Percentiles rank a stretch among this genome's conserved stretches.
Conservation (phyloP, 2,329 filamentous ascomycete genomes). For the Cercospora sp. region DNA sequence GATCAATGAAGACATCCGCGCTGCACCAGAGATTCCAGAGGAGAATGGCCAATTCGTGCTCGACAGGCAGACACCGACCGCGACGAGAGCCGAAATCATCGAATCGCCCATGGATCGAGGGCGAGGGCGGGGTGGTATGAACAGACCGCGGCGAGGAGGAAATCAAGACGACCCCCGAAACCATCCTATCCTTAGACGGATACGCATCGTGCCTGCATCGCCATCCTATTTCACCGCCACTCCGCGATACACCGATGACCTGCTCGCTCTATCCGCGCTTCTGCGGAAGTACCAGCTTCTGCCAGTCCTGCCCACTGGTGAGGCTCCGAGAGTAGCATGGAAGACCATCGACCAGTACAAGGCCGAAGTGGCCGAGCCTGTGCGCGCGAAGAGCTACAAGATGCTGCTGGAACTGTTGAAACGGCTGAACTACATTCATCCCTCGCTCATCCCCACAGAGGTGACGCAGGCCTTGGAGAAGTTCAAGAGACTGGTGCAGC, state of each 20-base stretch:
- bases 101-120: conserved; percentile 11
- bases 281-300: conserved; percentile 70
- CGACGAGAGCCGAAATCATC: conserved; percentile 22
- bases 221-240: conserved; percentile 93
- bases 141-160: conserved; percentile 16
- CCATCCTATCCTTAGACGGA: conserved; percentile 34
- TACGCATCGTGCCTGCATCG: conserved; percentile 78
- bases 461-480: conserved; percentile 64
- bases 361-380: conserved; percentile 65
- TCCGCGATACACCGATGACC: conserved; percentile 81
- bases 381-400: conserved; percentile 76
- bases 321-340: conserved; percentile 77
- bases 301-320: conserved; percentile 64
- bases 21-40: conserved; percentile 24
- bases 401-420: conserved; percentile 74
- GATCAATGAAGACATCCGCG: conserved; percentile 31
- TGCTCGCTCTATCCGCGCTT: conserved; percentile 71
- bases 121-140: conserved; percentile 2
- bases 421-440: conserved; percentile 81
- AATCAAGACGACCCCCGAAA: conserved; percentile 16
- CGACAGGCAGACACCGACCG: background rate
- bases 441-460: conserved; percentile 69
- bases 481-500: conserved; percentile 75
- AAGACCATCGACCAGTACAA: conserved; percentile 76
- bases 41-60: conserved; percentile 19